Conservation (phyloP, 495 filamentous ascomycete genomes). For the Xylaria longipes region DNA sequence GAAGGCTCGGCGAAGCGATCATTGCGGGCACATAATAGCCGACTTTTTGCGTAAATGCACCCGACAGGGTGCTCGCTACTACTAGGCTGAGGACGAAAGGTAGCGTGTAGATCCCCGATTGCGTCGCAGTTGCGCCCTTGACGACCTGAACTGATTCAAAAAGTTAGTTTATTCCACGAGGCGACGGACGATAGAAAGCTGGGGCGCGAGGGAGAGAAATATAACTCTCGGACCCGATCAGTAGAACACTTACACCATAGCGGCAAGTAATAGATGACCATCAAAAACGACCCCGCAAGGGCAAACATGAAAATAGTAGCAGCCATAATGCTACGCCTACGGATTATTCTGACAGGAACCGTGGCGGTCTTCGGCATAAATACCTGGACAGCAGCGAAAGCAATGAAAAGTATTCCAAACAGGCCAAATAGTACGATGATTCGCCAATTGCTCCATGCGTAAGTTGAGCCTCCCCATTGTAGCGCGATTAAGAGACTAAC, state of each 20-base stretch:
- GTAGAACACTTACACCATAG: constrained; percentile 72
- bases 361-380: constrained; percentile 76
- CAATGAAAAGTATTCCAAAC: constrained; percentile 64
- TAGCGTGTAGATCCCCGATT: constrained; percentile 67
- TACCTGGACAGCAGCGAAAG: constrained; percentile 71
- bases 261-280: constrained; percentile 71
- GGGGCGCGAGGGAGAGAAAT: not conserved
- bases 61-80: constrained; percentile 55
- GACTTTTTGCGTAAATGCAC: constrained; percentile 57
- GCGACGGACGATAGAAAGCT: constrained; percentile 23
- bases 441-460: constrained; percentile 68
- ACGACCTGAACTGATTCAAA: constrained; percentile 74
- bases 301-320: constrained; percentile 65
- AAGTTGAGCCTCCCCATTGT: constrained; percentile 83
- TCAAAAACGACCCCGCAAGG: constrained; percentile 70
- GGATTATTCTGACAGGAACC: constrained; percentile 74
- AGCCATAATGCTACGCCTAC: constrained; percentile 73
- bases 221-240: constrained; percentile 34
- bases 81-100: constrained; percentile 62
- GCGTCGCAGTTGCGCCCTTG: constrained; percentile 60
- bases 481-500: constrained; percentile 77
- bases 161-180: constrained; percentile 53
- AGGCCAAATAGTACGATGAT: constrained; percentile 74
- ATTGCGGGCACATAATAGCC: constrained; percentile 77
- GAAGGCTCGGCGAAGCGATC: constrained; percentile 61